Evolutionary conservation across 1,284 basidiomycete genomes (phyloP).

Genomic region (Grifola frondosa): DNA sequence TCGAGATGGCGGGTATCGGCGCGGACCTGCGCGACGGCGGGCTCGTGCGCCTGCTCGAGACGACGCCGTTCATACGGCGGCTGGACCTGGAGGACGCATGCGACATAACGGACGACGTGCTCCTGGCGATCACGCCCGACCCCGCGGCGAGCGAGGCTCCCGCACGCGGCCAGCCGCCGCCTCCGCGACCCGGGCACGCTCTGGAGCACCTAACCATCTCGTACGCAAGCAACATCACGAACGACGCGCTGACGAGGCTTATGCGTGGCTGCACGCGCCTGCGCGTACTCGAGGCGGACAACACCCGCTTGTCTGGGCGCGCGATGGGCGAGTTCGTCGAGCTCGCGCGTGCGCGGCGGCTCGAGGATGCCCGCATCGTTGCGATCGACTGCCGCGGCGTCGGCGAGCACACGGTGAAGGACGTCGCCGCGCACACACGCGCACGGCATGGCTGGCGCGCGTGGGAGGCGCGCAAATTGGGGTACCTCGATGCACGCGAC

Average conservation of each 20-base stretch:
- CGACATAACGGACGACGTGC: slow-evolving; percentile 72
- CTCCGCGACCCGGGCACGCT: slow-evolving; percentile 51
- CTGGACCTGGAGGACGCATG: slow-evolving; percentile 85
- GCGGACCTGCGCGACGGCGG: slow-evolving; percentile 68
- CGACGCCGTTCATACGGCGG: slow-evolving; percentile 68
- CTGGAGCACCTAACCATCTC: slow-evolving; percentile 79
- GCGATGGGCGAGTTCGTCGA: slow-evolving; percentile 72
- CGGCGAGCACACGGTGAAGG: slow-evolving; percentile 59
- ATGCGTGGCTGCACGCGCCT: slow-evolving; percentile 65
- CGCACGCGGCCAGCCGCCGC: slow-evolving; percentile 8
- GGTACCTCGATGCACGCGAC: slow-evolving; percentile 67
- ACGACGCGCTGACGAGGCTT: slow-evolving; percentile 63
- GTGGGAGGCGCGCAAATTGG: slow-evolving; percentile 63
- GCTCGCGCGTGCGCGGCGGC: slow-evolving; percentile 47
- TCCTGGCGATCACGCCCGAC: slow-evolving; percentile 64
- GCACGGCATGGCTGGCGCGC: slow-evolving; percentile 72
- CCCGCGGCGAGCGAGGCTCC: slow-evolving; percentile 9
- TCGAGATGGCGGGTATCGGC: slow-evolving; percentile 82
- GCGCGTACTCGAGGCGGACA: slow-evolving; percentile 72
- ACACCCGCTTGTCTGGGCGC: slow-evolving; percentile 65
- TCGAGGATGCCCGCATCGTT: slow-evolving; percentile 54
- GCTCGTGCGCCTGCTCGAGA: slow-evolving; percentile 68
- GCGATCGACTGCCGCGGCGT: slow-evolving; percentile 78
- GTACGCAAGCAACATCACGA: slow-evolving; percentile 59
- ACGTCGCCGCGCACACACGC: slow-evolving; percentile 54